Evolutionary conservation across 805 yeast species (phyloP).

Genomic region (Barnettozyma populi): DNA sequence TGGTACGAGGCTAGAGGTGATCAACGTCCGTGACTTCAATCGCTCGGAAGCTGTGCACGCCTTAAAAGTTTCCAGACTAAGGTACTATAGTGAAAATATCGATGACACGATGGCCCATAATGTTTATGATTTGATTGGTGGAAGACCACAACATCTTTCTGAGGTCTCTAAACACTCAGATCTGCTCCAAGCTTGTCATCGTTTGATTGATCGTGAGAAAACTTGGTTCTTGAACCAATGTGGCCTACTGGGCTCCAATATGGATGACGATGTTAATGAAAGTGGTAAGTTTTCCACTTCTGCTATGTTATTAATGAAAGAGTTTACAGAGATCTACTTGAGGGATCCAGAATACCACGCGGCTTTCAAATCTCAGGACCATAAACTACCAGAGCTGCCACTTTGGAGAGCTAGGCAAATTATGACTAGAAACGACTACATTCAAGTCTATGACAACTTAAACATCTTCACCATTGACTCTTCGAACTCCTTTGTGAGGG

Average conservation of each 20-base stretch:
- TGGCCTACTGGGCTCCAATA: slow-evolving; percentile 65
- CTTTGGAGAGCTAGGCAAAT: slow-evolving; percentile 80
- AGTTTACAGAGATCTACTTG: slow-evolving; percentile 53
- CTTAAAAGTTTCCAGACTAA: slow-evolving; percentile 43
- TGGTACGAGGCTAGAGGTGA: slow-evolving; percentile 69
- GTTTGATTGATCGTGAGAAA: slow-evolving; percentile 70
- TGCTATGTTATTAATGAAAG: slow-evolving; percentile 69
- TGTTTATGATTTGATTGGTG: slow-evolving; percentile 70
- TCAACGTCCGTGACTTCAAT: slow-evolving; percentile 60
- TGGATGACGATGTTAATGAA: slow-evolving; percentile 91
- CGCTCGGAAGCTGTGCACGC: slow-evolving; percentile 52
- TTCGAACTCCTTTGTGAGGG: slow-evolving; percentile 56
- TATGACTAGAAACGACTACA: slow-evolving; percentile 81
- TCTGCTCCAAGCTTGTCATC: slow-evolving; percentile 57
- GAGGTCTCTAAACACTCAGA: slow-evolving; percentile 59
- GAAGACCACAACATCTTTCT: slow-evolving; percentile 77
- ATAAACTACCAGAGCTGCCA: slow-evolving; percentile 66
- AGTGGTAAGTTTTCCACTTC: slow-evolving; percentile 69
- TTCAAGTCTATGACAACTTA: slow-evolving; percentile 66
- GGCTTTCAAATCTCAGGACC: slow-evolving; percentile 2
- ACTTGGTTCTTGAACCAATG: slow-evolving; percentile 85
- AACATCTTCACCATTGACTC: slow-evolving; percentile 79
- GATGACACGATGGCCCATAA: slow-evolving; percentile 39
- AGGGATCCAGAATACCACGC: slow-evolving; percentile 34
- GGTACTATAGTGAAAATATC: slow-evolving; percentile 35